phyloP scores from a whole-genome alignment of 176 grass and related monocot genomes.

The Hordeum marinum region DNA sequence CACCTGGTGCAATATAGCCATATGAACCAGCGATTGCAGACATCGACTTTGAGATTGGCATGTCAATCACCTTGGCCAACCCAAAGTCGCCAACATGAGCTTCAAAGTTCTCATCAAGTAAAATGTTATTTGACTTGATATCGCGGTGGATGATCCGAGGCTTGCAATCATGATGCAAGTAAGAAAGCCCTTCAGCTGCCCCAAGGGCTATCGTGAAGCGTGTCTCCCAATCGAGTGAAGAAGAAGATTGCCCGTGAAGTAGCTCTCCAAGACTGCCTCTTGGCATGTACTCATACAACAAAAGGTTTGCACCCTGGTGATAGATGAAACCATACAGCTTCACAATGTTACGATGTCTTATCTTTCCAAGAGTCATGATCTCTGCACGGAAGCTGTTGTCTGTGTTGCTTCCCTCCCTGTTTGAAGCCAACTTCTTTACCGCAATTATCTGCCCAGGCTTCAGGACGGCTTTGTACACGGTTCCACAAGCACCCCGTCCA shows the following conservation, averaged over 20 bases:
- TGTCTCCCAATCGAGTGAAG: conserved; percentile 74
- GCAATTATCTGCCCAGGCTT: conserved; percentile 66
- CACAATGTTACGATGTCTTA: conserved; percentile 96
- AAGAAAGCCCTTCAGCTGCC: conserved; percentile 90
- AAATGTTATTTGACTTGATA: conserved; percentile 97
- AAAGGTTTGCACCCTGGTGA: conserved; percentile 91
- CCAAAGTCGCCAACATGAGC: conserved; percentile 99
- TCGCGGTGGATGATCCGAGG: conserved; percentile 89
- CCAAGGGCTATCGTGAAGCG: conserved; percentile 86
- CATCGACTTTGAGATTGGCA: conserved; percentile 94
- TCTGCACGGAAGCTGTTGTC: conserved; percentile 94
- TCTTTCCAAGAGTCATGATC: conserved; percentile 97
- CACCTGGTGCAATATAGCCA: conserved; percentile 97
- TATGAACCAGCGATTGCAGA: conserved; percentile 98
- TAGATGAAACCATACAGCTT: conserved; percentile 93
- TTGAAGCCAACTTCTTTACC: conserved; percentile 92
- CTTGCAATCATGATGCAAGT: conserved; percentile 96
- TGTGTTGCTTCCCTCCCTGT: conserved; percentile 84
- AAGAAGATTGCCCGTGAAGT: conserved; percentile 75
- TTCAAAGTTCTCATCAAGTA: conserved; percentile 98
- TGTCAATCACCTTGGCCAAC: conserved; percentile 95
- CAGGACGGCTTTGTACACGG: conserved; percentile 82
- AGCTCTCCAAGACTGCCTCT: conserved; percentile 94
- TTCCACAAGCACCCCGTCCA: conserved; percentile 84
- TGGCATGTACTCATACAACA: conserved; percentile 93